These are phyloP conservation scores for Arabidopsis arenosa DNA, from an alignment of 345 rosid genomes.

Conservation along the genomic window DNA sequence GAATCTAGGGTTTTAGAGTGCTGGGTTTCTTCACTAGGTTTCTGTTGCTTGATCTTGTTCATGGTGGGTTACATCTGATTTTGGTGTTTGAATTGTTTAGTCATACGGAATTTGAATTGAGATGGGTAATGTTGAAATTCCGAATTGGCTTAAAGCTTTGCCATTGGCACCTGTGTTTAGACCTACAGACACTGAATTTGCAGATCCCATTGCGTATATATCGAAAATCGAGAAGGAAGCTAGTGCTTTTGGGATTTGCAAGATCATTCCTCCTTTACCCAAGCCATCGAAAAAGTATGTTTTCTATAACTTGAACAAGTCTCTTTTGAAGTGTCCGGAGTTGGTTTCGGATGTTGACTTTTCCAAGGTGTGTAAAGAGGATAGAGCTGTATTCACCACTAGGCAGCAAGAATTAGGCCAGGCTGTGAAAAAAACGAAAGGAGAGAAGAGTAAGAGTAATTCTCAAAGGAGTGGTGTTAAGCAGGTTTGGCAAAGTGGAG, in stretches of 20 bases:
- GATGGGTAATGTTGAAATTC: constrained; percentile 92
- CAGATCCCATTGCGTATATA: constrained; percentile 97
- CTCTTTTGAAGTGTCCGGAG: constrained; percentile 79
- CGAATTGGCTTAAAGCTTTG: constrained; percentile 84
- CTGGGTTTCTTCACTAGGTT: constrained; percentile 17
- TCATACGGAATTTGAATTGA: constrained; percentile 20
- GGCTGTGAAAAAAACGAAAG: constrained; percentile 61
- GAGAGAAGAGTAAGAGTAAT: constrained; percentile 35
- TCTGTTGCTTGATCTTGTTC: not conserved
- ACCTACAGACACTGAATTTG: constrained; percentile 97
- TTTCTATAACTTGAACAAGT: constrained; percentile 76
- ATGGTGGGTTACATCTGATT: constrained; percentile 21
- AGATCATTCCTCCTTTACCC: constrained; percentile 94
- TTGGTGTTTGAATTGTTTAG: constrained; percentile 6
- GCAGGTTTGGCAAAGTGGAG: constrained; percentile 99
- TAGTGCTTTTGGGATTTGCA: constrained; percentile 91
- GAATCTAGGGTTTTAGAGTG: constrained; percentile 55
- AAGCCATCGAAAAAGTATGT: constrained; percentile 91
- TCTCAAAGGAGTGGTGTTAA: constrained; percentile 58
- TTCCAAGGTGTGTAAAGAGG: constrained; percentile 51
- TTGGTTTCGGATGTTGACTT: constrained; percentile 54
- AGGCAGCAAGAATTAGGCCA: constrained; percentile 97
- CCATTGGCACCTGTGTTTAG: constrained; percentile 90
- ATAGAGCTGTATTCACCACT: constrained; percentile 87
- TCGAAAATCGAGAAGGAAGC: constrained; percentile 98